These are phyloP conservation scores for Sphagnum contortum DNA, from an alignment of 225 moss, liverwort and hornwort genomes.

Conservation along the genomic window DNA sequence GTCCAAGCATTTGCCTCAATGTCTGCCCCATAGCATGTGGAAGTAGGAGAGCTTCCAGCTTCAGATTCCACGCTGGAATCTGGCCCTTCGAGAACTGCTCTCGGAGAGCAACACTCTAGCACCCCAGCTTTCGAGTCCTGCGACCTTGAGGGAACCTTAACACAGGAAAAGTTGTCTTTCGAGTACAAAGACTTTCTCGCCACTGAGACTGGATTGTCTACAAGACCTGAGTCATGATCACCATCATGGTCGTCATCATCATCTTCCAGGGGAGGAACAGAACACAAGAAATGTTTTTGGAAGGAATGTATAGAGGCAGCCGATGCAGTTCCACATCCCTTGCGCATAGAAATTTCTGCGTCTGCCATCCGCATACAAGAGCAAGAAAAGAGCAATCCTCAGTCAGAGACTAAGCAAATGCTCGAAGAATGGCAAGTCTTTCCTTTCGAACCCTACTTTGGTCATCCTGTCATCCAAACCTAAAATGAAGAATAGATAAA, in stretches of 20 bases:
- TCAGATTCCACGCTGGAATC: constrained; percentile 68
- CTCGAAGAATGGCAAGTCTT: too few relatives aligned
- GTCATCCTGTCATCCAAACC: too few relatives aligned
- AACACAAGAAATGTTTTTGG: constrained; percentile 31
- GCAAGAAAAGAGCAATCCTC: too few relatives aligned
- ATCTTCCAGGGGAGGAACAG: constrained; percentile 21
- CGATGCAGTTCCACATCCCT: constrained; percentile 11
- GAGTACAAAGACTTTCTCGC: constrained; percentile 24
- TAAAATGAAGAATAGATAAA: too few relatives aligned
- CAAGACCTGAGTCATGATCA: constrained; percentile 19
- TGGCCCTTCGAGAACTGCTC: constrained; percentile 76
- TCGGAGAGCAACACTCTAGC: constrained; percentile 49
- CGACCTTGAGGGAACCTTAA: background rate
- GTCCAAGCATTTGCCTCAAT: constrained; percentile 57
- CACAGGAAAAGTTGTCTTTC: background rate
- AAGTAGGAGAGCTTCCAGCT: constrained; percentile 26
- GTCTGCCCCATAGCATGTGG: constrained; percentile 22
- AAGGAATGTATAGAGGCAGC: constrained; percentile 10
- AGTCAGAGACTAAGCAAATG: too few relatives aligned
- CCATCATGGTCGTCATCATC: constrained; percentile 6
- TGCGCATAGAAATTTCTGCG: background rate
- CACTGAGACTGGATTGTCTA: constrained; percentile 21
- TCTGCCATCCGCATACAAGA: too few relatives aligned
- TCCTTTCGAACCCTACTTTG: too few relatives aligned
- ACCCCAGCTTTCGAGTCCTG: constrained; percentile 14